These are phyloP conservation scores for Suillus discolor DNA, from an alignment of 768 basidiomycete species.

Conservation along the genomic window DNA sequence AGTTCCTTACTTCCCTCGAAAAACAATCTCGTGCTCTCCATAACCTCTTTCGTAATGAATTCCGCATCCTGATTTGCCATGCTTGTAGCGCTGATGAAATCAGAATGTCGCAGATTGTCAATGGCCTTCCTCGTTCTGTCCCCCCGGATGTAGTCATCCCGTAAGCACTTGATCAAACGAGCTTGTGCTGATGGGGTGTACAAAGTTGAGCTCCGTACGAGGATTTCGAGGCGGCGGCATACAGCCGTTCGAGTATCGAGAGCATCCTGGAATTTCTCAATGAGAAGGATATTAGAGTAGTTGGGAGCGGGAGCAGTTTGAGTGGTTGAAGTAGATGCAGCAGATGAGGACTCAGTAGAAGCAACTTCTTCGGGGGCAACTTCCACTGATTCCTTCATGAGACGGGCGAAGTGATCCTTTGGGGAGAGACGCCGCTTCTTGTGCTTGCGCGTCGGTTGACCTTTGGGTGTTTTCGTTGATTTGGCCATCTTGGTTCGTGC, in stretches of 20 bases:
- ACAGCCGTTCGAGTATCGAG: conserved; percentile 29
- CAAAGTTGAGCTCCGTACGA: conserved; percentile 23
- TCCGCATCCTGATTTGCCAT: conserved; percentile 21
- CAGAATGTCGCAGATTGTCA: conserved; percentile 28
- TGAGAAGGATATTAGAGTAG: conserved; percentile 28
- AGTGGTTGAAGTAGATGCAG: conserved; percentile 10
- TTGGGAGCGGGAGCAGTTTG: conserved; percentile 16
- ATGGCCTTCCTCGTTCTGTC: conserved; percentile 28
- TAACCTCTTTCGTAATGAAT: conserved; percentile 23
- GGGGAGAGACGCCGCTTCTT: conserved; percentile 26
- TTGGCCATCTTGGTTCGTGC: background rate
- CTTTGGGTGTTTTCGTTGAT: conserved; percentile 10
- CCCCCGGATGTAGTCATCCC: conserved; percentile 28
- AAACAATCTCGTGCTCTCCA: conserved; percentile 27
- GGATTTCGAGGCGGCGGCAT: conserved; percentile 31
- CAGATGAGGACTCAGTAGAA: conserved; percentile 9
- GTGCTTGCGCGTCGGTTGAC: conserved; percentile 24
- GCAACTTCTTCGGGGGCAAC: conserved; percentile 5
- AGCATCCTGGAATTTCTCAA: conserved; percentile 30
- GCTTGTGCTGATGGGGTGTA: conserved; percentile 23
- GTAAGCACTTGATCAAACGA: conserved; percentile 23
- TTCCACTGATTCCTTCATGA: conserved; percentile 21
- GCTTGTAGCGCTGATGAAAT: conserved; percentile 24
- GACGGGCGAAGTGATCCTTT: conserved; percentile 25
- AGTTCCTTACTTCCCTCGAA: conserved; percentile 30